phyloP scores from a whole-genome alignment of 2,329 filamentous ascomycete species.

The Hymenoscyphus infarciens region DNA sequence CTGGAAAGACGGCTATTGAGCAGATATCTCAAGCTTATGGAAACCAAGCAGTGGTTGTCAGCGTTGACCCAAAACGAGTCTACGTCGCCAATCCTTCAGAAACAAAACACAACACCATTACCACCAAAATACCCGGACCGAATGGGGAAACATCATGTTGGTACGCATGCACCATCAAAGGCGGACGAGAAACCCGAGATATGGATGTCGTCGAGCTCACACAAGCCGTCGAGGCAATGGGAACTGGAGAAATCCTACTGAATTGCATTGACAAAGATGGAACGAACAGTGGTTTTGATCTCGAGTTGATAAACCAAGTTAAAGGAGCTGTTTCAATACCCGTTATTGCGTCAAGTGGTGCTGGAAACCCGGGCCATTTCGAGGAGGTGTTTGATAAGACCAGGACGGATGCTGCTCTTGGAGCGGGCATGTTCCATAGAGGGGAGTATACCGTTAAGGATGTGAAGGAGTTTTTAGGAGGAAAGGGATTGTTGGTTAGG shows the following conservation, averaged over 20 bases:
- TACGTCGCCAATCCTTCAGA: constrained; percentile 71
- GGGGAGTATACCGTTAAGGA: constrained; percentile 92
- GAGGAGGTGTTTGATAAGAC: constrained; percentile 85
- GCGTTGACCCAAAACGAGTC: constrained; percentile 87
- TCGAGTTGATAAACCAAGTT: constrained; percentile 85
- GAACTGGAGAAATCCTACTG: constrained; percentile 86
- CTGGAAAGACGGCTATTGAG: constrained; percentile 87
- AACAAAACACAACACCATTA: constrained; percentile 67
- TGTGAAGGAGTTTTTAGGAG: constrained; percentile 78
- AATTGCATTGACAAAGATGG: constrained; percentile 99
- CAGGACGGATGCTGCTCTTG: constrained; percentile 83
- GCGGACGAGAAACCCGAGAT: constrained; percentile 89
- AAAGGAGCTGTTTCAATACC: constrained; percentile 86
- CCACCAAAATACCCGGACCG: constrained; percentile 66
- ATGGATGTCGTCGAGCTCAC: constrained; percentile 87
- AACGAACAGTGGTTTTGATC: constrained; percentile 89
- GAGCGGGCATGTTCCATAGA: constrained; percentile 96
- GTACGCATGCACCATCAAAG: constrained; percentile 97
- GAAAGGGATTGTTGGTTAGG: constrained; percentile 72
- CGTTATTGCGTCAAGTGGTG: constrained; percentile 91
- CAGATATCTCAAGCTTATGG: constrained; percentile 92
- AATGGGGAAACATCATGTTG: constrained; percentile 80
- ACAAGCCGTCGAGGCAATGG: constrained; percentile 91
- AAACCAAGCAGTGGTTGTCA: constrained; percentile 94
- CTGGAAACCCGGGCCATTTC: constrained; percentile 84